Base-by-base conservation (phyloP, 805 yeast genomes). In the Scheffersomyces amazonensis region DNA sequence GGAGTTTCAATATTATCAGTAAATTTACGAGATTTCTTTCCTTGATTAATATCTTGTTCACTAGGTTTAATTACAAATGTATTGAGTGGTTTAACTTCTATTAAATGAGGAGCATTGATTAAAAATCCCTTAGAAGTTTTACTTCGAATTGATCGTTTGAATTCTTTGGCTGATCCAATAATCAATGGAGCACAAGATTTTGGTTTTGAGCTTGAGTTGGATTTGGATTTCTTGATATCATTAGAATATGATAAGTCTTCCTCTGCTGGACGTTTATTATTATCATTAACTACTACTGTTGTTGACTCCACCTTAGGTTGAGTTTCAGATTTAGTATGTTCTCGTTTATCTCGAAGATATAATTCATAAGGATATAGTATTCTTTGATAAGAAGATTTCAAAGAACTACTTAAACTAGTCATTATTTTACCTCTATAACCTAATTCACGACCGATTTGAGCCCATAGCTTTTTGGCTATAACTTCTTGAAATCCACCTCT, bases 401-500 rank as follows among this genome's bases (percentile, higher is more conserved):
- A 62, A 1, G 88, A 75, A 12, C 88, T 75, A 11, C 87, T 80
- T 32, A 84, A 57, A 10, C 88, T 81, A 22, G 86, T 80, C 76
- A 82, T 80, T 36, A 81, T 79, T 47, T 79, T 74, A 2, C 87
- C 88, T 22, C 78, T 73, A 54, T 81, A 84, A 0, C 95, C 95
- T 35, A 87, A 62, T 49, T 86, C 95, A 38, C 89, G 69, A 11
- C 91, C 91, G 8, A 87, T 75, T 52, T 84, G 88, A 1, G 88
- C 88, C 96, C 96, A 87, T 32, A 78, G 66, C 50, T 84, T 83
- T 39, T 73, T 74, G 39, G 71, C 58, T 32, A 83, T 75, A n/a
- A 87, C 89, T 9, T 60, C 68, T 9, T 69, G 67, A 53, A 70
- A 80, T 0, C 95, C 95, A 15, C 93, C 93, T 42, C 83, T 66